These are phyloP conservation scores for Tulasnella sp. DNA, from an alignment of 768 basidiomycete species.

Conservation along the genomic window DNA sequence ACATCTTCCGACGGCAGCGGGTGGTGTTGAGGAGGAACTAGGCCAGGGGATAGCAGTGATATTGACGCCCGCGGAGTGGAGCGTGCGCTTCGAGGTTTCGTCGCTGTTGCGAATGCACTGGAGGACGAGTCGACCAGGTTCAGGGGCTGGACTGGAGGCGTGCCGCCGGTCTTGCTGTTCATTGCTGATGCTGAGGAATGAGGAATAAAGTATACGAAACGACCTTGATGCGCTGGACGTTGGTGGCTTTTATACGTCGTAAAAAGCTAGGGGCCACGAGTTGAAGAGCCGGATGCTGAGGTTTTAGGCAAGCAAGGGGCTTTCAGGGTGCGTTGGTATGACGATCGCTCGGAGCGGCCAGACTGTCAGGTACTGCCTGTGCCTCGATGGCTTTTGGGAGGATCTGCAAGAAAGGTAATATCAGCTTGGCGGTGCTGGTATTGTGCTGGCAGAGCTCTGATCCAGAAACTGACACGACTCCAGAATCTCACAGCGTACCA, in stretches of 20 bases:
- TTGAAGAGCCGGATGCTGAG: not conserved
- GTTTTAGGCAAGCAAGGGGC: slow-evolving; percentile 1
- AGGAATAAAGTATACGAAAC: not conserved
- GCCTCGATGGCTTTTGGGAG: not conserved
- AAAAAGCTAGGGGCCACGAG: not conserved
- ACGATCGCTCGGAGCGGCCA: not conserved
- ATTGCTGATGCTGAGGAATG: not conserved
- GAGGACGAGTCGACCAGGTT: not conserved
- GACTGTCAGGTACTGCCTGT: not conserved
- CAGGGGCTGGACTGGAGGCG: not conserved
- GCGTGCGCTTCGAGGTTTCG: not conserved
- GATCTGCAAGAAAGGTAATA: not conserved
- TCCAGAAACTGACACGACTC: too few relatives aligned
- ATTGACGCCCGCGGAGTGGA: slow-evolving; percentile 4
- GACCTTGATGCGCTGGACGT: not conserved
- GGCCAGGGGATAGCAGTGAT: not conserved
- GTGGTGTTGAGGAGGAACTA: not conserved
- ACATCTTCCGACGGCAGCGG: not conserved
- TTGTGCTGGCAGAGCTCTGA: too few relatives aligned
- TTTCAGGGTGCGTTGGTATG: slow-evolving; percentile 7
- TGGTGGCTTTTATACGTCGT: not conserved
- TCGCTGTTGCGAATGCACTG: not conserved
- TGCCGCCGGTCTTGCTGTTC: not conserved
- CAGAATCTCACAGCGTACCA: too few relatives aligned
- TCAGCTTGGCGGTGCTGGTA: too few relatives aligned